phyloP scores from a whole-genome alignment of 805 yeast genomes.

The Barnettozyma pratensis region DNA sequence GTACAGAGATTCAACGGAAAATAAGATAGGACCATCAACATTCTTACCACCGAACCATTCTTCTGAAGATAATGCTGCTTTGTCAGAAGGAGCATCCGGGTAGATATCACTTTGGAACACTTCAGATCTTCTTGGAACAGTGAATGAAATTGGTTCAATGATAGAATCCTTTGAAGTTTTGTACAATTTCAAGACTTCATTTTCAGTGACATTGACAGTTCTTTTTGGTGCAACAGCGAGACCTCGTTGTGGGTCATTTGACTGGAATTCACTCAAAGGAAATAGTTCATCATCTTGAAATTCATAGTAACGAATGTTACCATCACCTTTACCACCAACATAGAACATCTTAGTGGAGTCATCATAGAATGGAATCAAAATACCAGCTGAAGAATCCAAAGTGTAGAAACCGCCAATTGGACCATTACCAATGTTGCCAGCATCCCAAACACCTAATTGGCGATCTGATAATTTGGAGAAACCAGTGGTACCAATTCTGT shows the following conservation, averaged over 20 bases:
- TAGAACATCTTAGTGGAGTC: conserved; percentile 73
- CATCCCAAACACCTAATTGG: conserved; percentile 93
- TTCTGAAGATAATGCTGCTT: conserved; percentile 71
- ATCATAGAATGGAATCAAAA: conserved; percentile 87
- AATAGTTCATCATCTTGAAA: conserved; percentile 77
- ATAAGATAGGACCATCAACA: conserved; percentile 76
- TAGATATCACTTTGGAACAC: conserved; percentile 89
- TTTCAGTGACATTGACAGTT: conserved; percentile 70
- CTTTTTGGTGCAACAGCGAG: conserved; percentile 86
- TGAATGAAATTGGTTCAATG: conserved; percentile 88
- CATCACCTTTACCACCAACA: conserved; percentile 97
- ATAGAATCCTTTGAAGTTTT: conserved; percentile 82
- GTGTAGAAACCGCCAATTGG: conserved; percentile 86
- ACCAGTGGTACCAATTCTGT: conserved; percentile 89
- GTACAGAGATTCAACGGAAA: conserved; percentile 69
- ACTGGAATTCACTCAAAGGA: conserved; percentile 83
- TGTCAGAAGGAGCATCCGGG: conserved; percentile 81
- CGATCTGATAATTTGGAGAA: conserved; percentile 90
- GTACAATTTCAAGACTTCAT: conserved; percentile 77
- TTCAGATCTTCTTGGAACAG: conserved; percentile 92
- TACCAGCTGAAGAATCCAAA: conserved; percentile 89
- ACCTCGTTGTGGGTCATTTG: conserved; percentile 94
- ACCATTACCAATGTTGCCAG: conserved; percentile 66
- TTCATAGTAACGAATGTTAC: conserved; percentile 92
- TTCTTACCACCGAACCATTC: conserved; percentile 80